These are phyloP conservation scores for Abrus pulchellus DNA, from an alignment of 306 rosid genomes.

Conservation along the genomic window DNA sequence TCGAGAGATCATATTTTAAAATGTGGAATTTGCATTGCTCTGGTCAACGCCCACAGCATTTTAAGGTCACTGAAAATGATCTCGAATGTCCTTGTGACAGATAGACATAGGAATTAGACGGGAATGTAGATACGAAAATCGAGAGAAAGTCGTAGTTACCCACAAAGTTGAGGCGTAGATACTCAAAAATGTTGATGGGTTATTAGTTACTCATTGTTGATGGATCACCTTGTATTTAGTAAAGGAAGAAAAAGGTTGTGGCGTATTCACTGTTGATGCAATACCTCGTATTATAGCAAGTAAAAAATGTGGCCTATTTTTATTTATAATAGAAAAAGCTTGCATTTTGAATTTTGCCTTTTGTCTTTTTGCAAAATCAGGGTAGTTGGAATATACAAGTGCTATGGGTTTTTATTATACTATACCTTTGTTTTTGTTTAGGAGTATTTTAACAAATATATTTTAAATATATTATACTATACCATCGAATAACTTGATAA, in stretches of 20 bases:
- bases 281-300: background rate
- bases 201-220: slow-evolving; percentile 9
- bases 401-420: no score
- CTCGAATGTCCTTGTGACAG: slow-evolving; percentile 62
- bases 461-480: no score
- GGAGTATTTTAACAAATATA: no score
- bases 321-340: slow-evolving; percentile 10
- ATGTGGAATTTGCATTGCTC: slow-evolving; percentile 72
- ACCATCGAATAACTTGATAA: no score
- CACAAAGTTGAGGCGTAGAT: slow-evolving; percentile 33
- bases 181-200: slow-evolving; percentile 18
- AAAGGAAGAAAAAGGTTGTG: background rate
- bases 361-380: background rate
- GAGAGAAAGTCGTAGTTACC: slow-evolving; percentile 47
- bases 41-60: slow-evolving; percentile 66
- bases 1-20: slow-evolving; percentile 61
- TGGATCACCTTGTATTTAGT: slow-evolving; percentile 13
- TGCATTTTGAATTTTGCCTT: background rate
- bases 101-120: slow-evolving; percentile 60
- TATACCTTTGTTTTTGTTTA: no score
- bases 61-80: slow-evolving; percentile 66
- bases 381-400: no score
- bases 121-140: slow-evolving; percentile 62
- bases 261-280: background rate
- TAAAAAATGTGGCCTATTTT: background rate